Conservation (phyloP, 2,329 filamentous ascomycete species). For the Colletotrichum lupini region DNA sequence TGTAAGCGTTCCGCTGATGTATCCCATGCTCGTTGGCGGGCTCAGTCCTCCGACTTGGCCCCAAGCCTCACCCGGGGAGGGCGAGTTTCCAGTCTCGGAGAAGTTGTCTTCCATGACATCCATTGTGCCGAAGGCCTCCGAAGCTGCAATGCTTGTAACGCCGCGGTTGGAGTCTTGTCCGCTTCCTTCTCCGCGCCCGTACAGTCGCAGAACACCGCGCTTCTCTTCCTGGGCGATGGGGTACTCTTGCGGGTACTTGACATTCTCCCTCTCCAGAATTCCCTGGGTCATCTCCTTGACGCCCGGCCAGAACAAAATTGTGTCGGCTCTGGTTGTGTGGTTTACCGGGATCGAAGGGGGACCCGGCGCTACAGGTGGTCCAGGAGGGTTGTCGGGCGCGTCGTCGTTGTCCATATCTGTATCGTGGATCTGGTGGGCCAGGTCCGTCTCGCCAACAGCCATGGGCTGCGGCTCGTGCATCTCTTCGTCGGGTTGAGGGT, state of each 20-base stretch:
- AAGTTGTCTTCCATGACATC: constrained; percentile 57
- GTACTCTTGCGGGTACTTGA: constrained; percentile 74
- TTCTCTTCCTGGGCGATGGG: constrained; percentile 81
- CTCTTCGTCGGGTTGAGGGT: neutral
- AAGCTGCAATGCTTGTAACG: neutral
- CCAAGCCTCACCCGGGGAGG: constrained; percentile 67
- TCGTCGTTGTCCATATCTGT: constrained; percentile 59
- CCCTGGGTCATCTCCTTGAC: constrained; percentile 72
- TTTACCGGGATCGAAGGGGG: constrained; percentile 82
- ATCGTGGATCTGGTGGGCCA: constrained; percentile 43
- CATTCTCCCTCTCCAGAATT: constrained; percentile 58
- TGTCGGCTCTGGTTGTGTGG: constrained; percentile 90
- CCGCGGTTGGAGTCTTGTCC: constrained; percentile 58
- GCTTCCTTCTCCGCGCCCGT: constrained; percentile 81
- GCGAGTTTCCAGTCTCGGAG: constrained; percentile 63
- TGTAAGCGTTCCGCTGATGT: constrained; percentile 51
- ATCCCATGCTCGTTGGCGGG: constrained; percentile 49
- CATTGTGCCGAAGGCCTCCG: constrained; percentile 49
- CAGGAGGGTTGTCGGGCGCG: constrained; percentile 51
- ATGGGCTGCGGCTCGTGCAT: constrained; percentile 38
- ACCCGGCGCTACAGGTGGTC: constrained; percentile 64
- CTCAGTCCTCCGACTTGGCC: constrained; percentile 66
- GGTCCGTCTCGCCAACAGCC: constrained; percentile 40
- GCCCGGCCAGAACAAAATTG: constrained; percentile 78
- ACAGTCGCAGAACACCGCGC: constrained; percentile 79